These are phyloP conservation scores for Metschnikowia continentalis DNA, from an alignment of 805 yeast genomes.

Conservation along the genomic window DNA sequence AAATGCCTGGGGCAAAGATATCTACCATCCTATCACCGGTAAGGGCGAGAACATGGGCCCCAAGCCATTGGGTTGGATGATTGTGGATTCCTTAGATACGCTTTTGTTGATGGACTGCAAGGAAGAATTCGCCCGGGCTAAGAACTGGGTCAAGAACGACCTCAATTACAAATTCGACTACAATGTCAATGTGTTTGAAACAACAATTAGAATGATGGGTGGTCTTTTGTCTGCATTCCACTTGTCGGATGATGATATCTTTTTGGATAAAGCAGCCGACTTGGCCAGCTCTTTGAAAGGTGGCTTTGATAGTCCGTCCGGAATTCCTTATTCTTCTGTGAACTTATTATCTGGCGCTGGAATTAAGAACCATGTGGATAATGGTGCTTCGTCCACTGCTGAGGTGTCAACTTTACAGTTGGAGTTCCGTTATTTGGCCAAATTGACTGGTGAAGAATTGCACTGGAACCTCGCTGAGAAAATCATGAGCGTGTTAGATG, in stretches of 20 bases:
- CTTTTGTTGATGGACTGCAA: conserved; percentile 69
- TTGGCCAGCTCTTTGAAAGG: conserved; percentile 71
- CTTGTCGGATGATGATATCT: conserved; percentile 62
- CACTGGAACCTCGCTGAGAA: conserved; percentile 80
- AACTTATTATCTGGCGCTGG: conserved; percentile 66
- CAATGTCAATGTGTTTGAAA: conserved; percentile 80
- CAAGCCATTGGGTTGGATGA: conserved; percentile 86
- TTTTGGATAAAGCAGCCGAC: conserved; percentile 72
- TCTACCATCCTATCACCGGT: conserved; percentile 64
- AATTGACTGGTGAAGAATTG: conserved; percentile 70
- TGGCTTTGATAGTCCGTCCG: conserved; percentile 62
- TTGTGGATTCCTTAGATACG: conserved; percentile 84
- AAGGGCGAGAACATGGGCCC: conserved; percentile 72
- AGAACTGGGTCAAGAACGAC: conserved; percentile 69
- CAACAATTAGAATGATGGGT: conserved; percentile 93
- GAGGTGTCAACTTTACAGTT: conserved; percentile 85
- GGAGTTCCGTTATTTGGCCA: conserved; percentile 78
- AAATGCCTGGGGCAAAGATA: conserved; percentile 83
- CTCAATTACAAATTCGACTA: conserved; percentile 69
- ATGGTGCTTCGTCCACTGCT: conserved; percentile 84
- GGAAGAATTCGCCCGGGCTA: conserved; percentile 60
- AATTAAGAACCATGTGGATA: conserved; percentile 54
- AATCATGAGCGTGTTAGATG: conserved; percentile 66
- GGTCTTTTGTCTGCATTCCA: conserved; percentile 84
- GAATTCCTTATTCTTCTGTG: conserved; percentile 76